Conservation (phyloP, 2,329 filamentous ascomycete genomes). For the Scedosporium apiospermum region DNA sequence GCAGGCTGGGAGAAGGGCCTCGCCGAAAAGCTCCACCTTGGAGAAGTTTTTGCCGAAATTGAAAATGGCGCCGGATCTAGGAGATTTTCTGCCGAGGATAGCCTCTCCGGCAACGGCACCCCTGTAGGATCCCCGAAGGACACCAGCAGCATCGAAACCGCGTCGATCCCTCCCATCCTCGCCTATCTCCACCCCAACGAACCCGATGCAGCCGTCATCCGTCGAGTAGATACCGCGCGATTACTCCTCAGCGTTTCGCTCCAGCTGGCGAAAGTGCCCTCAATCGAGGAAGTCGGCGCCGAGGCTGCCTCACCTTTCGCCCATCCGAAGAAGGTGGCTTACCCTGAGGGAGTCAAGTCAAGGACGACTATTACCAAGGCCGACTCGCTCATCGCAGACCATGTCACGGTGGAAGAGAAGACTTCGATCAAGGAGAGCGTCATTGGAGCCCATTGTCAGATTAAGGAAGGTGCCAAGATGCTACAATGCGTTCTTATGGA, state of each 20-base stretch:
- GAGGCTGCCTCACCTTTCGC: conserved; percentile 61
- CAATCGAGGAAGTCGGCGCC: conserved; percentile 51
- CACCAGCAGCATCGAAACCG: conserved; percentile 2
- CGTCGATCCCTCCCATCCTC: conserved; percentile 58
- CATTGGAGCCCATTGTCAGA: conserved; percentile 78
- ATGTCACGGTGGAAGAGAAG: conserved; percentile 82
- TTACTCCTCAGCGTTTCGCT: conserved; percentile 75
- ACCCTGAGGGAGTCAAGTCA: conserved; percentile 70
- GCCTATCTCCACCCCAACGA: conserved; percentile 68
- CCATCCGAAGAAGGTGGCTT: conserved; percentile 69
- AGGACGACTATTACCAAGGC: conserved; percentile 73
- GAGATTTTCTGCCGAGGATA: conserved; percentile 4
- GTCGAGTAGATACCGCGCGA: conserved; percentile 79
- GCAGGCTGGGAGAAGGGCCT: conserved; percentile 81
- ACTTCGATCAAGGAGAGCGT: conserved; percentile 88
- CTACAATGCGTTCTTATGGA: conserved; percentile 91
- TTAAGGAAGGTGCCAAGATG: conserved; percentile 76
- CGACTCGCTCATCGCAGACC: conserved; percentile 78
- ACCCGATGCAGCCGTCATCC: conserved; percentile 54
- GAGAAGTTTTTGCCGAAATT: conserved; percentile 10
- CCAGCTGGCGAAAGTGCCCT: conserved; percentile 75
- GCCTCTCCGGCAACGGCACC: conserved; percentile 6
- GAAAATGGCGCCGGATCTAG: neutral
- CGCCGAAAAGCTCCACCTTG: conserved; percentile 58
- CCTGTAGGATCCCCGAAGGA: conserved; percentile 2